Conservation (phyloP, 495 filamentous ascomycete genomes). For the Penicillium paradoxum region DNA sequence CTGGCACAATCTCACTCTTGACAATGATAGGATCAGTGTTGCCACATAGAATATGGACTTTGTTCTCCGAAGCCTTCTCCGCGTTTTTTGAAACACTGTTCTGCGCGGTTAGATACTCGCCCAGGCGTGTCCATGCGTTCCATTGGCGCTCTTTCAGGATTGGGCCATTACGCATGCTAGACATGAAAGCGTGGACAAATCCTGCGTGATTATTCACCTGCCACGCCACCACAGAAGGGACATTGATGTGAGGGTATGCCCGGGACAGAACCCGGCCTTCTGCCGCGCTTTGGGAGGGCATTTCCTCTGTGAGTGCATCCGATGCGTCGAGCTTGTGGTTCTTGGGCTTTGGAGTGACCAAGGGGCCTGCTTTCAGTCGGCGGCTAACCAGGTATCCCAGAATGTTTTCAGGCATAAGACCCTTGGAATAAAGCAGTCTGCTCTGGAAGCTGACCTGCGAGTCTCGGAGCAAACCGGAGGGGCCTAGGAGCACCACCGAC, state of each 20-base stretch:
- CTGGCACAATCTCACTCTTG: slow-evolving; percentile 51
- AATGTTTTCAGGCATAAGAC: slow-evolving; percentile 54
- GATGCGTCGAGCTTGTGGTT: slow-evolving; percentile 28
- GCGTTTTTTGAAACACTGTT: slow-evolving; percentile 19
- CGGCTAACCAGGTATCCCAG: slow-evolving; percentile 48
- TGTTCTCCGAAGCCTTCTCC: slow-evolving; percentile 38
- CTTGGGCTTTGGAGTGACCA: slow-evolving; percentile 34
- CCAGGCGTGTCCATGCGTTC: slow-evolving; percentile 54
- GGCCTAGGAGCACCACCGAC: slow-evolving; percentile 68
- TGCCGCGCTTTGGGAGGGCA: slow-evolving; percentile 29
- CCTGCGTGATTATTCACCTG: slow-evolving; percentile 52
- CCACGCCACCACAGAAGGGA: slow-evolving; percentile 48
- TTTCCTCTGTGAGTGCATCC: slow-evolving; percentile 37
- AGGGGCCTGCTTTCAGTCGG: slow-evolving; percentile 47
- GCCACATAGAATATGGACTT: slow-evolving; percentile 53
- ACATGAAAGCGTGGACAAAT: slow-evolving; percentile 54
- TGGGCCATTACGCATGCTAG: slow-evolving; percentile 53
- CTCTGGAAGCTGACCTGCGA: slow-evolving; percentile 57
- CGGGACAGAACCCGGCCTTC: slow-evolving; percentile 42
- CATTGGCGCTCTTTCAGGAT: slow-evolving; percentile 44
- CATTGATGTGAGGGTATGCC: slow-evolving; percentile 40
- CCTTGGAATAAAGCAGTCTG: slow-evolving; percentile 56
- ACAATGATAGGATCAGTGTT: slow-evolving; percentile 50
- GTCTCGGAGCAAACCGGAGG: slow-evolving; percentile 64
- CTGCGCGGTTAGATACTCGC: slow-evolving; percentile 43